Evolutionary conservation across 2,329 filamentous ascomycete genomes (phyloP), one percentile per base, ranked within the genome.

Genomic region (Berkeleyomyces rouxiae): DNA sequence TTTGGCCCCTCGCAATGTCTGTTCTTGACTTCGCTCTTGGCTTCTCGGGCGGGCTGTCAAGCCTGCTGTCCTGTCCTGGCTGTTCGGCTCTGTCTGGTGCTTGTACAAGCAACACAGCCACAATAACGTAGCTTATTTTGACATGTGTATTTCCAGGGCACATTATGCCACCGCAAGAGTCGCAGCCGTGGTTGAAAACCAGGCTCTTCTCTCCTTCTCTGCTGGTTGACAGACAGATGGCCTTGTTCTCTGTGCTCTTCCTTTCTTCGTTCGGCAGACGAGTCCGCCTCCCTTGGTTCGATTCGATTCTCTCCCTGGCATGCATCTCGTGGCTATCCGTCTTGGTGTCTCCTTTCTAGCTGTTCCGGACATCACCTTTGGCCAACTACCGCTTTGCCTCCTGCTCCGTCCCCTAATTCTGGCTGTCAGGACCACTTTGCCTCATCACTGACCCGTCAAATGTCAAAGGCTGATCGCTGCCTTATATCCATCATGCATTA

Each of bases 121-220:
- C 49, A 55, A 55, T 55, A 55, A 55, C 49, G 49, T 55, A 55
- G 49, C 49, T 55, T 55, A 55, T 55, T 55, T 55, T 55, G 49
- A 55, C 49, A 55, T 39, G 23, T 23, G 23, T 23, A 37, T 46
- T 55, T 33, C 49, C 36, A 55, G 49, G 49, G 49, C 33, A 37
- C 31, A 36, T 16, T 33, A 33, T 55, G 23, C 23, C 49, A 33
- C 33, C 49, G 13, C 36, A 55, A 33, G 23, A 23, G 23, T 23
- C 16, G 4, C 11, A 10, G n/a, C 10, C 31, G n/a, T 55, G 6
- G 16, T 39, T 13, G 44, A 47, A 37, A n/a, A 55, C 23, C n/a
- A 37, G 49, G 49, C 49, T 55, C 49, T 33, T 55, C 31, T 33
- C 11, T 39, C 37, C 49, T 37, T 55, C 11, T 47, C 44, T 23